These are phyloP conservation scores for Quercus phellos DNA, from an alignment of 331 rosid species.

Conservation along the genomic window DNA sequence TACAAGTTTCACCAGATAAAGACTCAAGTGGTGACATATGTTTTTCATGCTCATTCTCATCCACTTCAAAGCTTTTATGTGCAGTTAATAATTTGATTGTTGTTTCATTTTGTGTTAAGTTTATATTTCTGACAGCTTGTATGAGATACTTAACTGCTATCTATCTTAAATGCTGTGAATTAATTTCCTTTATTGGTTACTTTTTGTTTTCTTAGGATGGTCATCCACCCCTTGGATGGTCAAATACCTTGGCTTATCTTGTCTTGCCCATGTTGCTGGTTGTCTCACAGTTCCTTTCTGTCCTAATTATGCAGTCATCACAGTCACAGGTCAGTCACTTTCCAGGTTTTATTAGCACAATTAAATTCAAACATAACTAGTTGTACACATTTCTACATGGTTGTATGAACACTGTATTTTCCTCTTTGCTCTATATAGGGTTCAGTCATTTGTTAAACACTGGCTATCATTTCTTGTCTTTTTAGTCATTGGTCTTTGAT, in stretches of 20 bases:
- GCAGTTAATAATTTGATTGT: background rate
- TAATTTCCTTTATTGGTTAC: constrained; percentile 15
- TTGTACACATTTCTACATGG: background rate
- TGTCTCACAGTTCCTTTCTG: constrained; percentile 80
- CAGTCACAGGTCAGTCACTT: constrained; percentile 90
- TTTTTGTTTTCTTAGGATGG: constrained; percentile 66
- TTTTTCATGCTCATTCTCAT: background rate
- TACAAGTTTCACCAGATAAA: background rate
- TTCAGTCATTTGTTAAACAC: background rate
- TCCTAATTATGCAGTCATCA: constrained; percentile 89
- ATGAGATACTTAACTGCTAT: background rate
- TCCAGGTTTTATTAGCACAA: constrained; percentile 7
- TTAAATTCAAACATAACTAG: constrained; percentile 8
- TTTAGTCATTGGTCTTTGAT: constrained; percentile 10
- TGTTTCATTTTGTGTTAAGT: constrained; percentile 8
- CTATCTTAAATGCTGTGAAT: background rate
- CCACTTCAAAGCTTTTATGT: background rate
- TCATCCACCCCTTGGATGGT: constrained; percentile 99
- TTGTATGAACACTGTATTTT: constrained; percentile 4
- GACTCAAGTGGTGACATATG: background rate
- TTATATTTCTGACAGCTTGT: constrained; percentile 9
- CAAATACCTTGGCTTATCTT: constrained; percentile 95
- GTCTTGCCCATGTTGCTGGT: constrained; percentile 82
- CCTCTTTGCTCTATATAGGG: background rate
- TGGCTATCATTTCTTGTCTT: background rate